Conservation (phyloP, 352 stramenopile species). For the Saprolegnia diclina region DNA sequence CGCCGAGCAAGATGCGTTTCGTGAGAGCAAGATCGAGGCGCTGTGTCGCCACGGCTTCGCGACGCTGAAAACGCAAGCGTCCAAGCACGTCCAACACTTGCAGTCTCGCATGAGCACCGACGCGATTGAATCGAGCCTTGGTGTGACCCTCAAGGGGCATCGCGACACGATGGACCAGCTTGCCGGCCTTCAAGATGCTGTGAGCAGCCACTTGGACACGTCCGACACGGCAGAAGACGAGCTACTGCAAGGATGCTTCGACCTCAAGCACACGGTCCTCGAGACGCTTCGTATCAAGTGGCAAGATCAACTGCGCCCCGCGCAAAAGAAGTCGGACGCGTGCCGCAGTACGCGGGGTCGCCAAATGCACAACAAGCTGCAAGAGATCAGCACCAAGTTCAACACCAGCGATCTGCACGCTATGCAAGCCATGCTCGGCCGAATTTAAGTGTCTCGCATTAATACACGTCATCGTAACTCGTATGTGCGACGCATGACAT, state of each 20-base stretch:
- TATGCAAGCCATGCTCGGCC: slow-evolving; percentile 23
- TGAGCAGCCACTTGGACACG: background rate
- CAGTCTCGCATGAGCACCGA: background rate
- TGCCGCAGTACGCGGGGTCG: background rate
- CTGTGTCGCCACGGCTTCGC: background rate
- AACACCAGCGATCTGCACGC: slow-evolving; percentile 21
- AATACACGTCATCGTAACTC: background rate
- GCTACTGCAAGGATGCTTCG: slow-evolving; percentile 1
- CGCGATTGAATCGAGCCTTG: background rate
- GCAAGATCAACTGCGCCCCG: slow-evolving; percentile 2
- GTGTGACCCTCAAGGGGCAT: slow-evolving; percentile 1
- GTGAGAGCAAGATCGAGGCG: background rate
- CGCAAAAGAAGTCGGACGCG: slow-evolving; percentile 10
- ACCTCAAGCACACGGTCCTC: slow-evolving; percentile 4
- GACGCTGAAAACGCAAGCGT: slow-evolving; percentile 1
- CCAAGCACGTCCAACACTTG: background rate
- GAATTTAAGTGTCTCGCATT: slow-evolving; percentile 12
- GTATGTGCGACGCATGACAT: background rate
- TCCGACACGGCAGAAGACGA: slow-evolving; percentile 11
- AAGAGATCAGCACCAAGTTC: slow-evolving; percentile 25
- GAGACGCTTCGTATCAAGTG: background rate
- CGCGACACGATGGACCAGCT: slow-evolving; percentile 2
- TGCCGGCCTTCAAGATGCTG: background rate
- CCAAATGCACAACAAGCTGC: slow-evolving; percentile 25
- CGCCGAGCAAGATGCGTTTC: slow-evolving; percentile 6